phyloP scores from a whole-genome alignment of 345 rosid genomes.

The Gossypium anomalum region DNA sequence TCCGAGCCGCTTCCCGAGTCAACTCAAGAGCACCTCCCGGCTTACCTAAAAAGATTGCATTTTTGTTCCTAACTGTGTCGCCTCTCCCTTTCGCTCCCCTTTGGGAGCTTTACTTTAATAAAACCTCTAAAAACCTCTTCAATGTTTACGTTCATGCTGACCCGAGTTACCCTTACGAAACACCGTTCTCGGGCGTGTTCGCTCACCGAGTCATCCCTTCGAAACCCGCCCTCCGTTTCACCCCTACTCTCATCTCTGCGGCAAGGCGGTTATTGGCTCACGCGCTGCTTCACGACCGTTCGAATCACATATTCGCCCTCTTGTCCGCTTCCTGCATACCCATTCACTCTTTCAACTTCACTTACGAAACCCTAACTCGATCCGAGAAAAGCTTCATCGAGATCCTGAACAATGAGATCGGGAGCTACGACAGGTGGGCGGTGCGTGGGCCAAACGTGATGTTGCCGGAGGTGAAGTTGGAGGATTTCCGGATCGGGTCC shows the following conservation, averaged over 20 bases:
- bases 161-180: slow-evolving; percentile 40
- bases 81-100: slow-evolving; percentile 66
- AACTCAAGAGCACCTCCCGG: slow-evolving; percentile 33
- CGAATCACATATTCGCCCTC: slow-evolving; percentile 61
- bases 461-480: slow-evolving; percentile 65
- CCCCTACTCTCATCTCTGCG: slow-evolving; percentile 64
- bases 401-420: slow-evolving; percentile 48
- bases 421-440: slow-evolving; percentile 63
- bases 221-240: slow-evolving; percentile 37
- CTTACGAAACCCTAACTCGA: slow-evolving; percentile 30
- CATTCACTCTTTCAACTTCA: slow-evolving; percentile 55
- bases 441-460: slow-evolving; percentile 70
- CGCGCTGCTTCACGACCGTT: slow-evolving; percentile 59
- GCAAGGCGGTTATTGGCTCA: slow-evolving; percentile 66
- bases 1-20: slow-evolving; percentile 45
- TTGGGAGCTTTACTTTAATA: slow-evolving; percentile 60
- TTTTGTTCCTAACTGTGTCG: slow-evolving; percentile 58
- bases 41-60: slow-evolving; percentile 53
- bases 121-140: slow-evolving; percentile 30
- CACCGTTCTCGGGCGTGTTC: slow-evolving; percentile 56
- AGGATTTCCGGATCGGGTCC: slow-evolving; percentile 75
- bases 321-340: slow-evolving; percentile 74
- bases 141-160: slow-evolving; percentile 75
- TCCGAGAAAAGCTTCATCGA: slow-evolving; percentile 69
- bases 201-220: slow-evolving; percentile 50